These are phyloP conservation scores for Dryadomyces quercivorus DNA, from an alignment of 2,329 filamentous ascomycete genomes.

Conservation along the genomic window DNA sequence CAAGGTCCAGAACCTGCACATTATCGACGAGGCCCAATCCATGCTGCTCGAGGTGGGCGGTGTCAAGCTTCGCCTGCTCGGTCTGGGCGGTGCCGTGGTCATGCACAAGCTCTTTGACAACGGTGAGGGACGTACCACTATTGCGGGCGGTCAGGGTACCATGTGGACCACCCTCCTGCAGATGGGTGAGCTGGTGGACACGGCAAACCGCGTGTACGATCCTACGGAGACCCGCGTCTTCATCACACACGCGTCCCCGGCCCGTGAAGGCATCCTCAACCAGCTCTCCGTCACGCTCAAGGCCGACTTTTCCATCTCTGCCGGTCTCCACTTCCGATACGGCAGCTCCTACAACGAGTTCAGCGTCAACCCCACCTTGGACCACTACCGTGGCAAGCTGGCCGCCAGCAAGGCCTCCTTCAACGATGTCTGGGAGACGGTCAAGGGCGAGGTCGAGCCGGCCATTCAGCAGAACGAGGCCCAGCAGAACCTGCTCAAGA, in stretches of 20 bases:
- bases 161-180: slow-evolving; percentile 99
- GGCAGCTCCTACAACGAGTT: slow-evolving; percentile 99
- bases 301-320: slow-evolving; percentile 95
- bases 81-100: slow-evolving; percentile 88
- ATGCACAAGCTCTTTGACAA: slow-evolving; percentile 99
- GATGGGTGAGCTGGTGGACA: slow-evolving; percentile 97
- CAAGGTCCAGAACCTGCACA: slow-evolving; percentile 93
- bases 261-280: slow-evolving; percentile 90
- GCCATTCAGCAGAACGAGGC: slow-evolving; percentile 89
- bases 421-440: slow-evolving; percentile 98
- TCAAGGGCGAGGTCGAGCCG: slow-evolving; percentile 89
- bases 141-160: slow-evolving; percentile 93
- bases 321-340: slow-evolving; percentile 94
- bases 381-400: slow-evolving; percentile 97
- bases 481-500: slow-evolving; percentile 82
- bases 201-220: slow-evolving; percentile 95
- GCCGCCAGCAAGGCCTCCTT: slow-evolving; percentile 97
- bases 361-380: slow-evolving; percentile 93
- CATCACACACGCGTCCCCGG: slow-evolving; percentile 91
- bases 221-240: slow-evolving; percentile 95
- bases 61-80: slow-evolving; percentile 87
- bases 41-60: slow-evolving; percentile 90
- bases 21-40: slow-evolving; percentile 96
- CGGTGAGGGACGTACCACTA: slow-evolving; percentile 92
- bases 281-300: slow-evolving; percentile 96